These are phyloP conservation scores for Boletellus sp. DNA, from an alignment of 768 basidiomycete genomes.

Conservation along the genomic window DNA sequence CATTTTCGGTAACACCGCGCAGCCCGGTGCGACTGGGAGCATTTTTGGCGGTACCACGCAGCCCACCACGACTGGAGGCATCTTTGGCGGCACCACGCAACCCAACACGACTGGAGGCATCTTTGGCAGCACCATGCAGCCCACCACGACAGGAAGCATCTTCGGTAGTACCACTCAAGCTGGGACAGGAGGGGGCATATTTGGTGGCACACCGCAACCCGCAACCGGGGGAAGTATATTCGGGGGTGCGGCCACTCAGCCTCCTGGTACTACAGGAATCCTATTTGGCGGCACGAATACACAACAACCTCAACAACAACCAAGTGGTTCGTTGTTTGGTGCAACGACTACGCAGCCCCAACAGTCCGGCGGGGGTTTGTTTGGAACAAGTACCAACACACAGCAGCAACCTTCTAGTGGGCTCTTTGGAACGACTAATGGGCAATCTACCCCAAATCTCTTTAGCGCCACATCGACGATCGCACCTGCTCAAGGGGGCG, in stretches of 20 bases:
- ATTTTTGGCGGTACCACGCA: constrained; percentile 13
- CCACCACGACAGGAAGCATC: constrained; percentile 2
- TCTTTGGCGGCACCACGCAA: constrained; percentile 12
- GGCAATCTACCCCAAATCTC: constrained; percentile 19
- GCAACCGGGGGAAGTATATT: constrained; percentile 21
- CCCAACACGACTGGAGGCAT: constrained; percentile 2
- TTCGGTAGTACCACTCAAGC: constrained; percentile 14
- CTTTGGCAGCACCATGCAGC: constrained; percentile 11
- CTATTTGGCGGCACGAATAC: constrained; percentile 22
- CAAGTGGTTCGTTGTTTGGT: constrained; percentile 22
- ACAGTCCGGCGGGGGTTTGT: constrained; percentile 17
- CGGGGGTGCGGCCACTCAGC: constrained; percentile 19
- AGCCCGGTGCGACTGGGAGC: constrained; percentile 11
- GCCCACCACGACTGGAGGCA: constrained; percentile 1
- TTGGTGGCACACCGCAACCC: constrained; percentile 17
- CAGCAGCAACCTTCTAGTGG: constrained; percentile 23
- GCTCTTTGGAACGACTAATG: constrained; percentile 25
- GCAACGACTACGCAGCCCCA: constrained; percentile 17
- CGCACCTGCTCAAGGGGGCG: constrained; percentile 16
- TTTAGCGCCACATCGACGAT: constrained; percentile 27
- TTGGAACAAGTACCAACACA: constrained; percentile 11
- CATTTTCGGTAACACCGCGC: constrained; percentile 13
- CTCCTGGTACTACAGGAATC: constrained; percentile 13
- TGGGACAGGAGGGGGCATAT: constrained; percentile 19
- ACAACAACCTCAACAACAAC: constrained; percentile 17